These are phyloP conservation scores for Lignosus rhinocerotis DNA, from an alignment of 1,284 basidiomycete species.

Conservation along the genomic window DNA sequence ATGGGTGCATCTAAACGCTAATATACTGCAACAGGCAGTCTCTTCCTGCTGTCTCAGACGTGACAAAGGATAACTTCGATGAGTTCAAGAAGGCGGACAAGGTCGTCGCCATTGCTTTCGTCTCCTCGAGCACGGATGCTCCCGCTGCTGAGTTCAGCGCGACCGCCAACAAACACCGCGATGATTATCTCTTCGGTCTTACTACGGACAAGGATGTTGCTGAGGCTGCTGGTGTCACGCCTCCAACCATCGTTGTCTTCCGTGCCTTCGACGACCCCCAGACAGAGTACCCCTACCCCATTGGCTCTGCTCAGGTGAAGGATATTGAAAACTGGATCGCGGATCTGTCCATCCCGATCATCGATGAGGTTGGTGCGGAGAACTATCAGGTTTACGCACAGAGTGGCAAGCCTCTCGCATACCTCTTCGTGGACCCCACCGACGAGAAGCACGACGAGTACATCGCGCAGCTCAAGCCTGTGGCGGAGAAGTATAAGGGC, in stretches of 20 bases:
- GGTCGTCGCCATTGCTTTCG: constrained; percentile 88
- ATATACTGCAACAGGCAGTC: constrained; percentile 66
- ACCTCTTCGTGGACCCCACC: constrained; percentile 90
- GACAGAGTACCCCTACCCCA: constrained; percentile 70
- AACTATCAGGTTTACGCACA: constrained; percentile 90
- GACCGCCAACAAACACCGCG: constrained; percentile 86
- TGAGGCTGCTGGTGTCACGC: constrained; percentile 68
- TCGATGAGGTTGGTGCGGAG: constrained; percentile 93
- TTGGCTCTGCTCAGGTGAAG: constrained; percentile 54
- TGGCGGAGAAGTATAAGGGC: constrained; percentile 82
- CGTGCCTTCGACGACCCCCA: constrained; percentile 89
- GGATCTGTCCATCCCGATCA: constrained; percentile 83
- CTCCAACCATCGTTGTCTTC: constrained; percentile 91
- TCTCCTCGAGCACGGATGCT: constrained; percentile 65
- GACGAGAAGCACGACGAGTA: constrained; percentile 67
- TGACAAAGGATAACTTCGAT: constrained; percentile 75
- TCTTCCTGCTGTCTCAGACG: constrained; percentile 88
- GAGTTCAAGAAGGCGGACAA: constrained; percentile 92
- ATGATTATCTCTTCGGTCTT: constrained; percentile 92
- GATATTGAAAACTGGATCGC: constrained; percentile 80
- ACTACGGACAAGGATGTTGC: constrained; percentile 73
- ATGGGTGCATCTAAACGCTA: not conserved
- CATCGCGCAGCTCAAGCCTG: constrained; percentile 70
- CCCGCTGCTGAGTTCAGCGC: constrained; percentile 75
- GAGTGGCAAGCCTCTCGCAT: constrained; percentile 87